phyloP scores from a whole-genome alignment of 139 green algal species.

The Bryopsis sp. region DNA sequence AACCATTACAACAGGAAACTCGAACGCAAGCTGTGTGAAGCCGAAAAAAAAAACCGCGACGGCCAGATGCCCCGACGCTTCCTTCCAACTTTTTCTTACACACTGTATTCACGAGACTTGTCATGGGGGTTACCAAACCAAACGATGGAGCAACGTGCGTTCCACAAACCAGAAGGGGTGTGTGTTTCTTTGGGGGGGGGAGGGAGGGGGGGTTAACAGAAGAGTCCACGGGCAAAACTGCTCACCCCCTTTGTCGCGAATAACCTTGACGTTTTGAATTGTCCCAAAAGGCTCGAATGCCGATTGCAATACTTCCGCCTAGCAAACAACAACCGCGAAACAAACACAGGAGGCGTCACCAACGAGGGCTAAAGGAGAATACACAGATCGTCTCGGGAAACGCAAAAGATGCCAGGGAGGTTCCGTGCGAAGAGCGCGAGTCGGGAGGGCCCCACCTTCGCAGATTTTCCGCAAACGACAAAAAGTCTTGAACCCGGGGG shows the following conservation, averaged over 20 bases:
- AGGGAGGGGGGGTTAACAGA: too few relatives aligned
- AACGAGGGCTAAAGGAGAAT: neutral
- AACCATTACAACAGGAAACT: neutral
- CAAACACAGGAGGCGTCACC: neutral
- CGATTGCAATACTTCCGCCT: conserved; percentile 45
- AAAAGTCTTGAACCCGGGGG: conserved; percentile 43
- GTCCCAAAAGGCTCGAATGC: conserved; percentile 50
- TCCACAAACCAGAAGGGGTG: too few relatives aligned
- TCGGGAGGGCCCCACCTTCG: conserved; percentile 36
- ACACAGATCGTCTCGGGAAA: neutral
- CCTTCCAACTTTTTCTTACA: too few relatives aligned
- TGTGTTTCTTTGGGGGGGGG: too few relatives aligned
- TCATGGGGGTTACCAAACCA: too few relatives aligned
- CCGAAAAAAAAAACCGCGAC: too few relatives aligned
- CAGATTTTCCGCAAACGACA: conserved; percentile 59
- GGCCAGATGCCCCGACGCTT: too few relatives aligned
- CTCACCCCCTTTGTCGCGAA: conserved; percentile 75
- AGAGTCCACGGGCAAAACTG: neutral
- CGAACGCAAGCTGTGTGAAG: too few relatives aligned
- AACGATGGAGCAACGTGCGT: too few relatives aligned
- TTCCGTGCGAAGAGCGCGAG: neutral
- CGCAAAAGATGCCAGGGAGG: neutral
- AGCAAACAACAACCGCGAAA: neutral
- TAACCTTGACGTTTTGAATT: conserved; percentile 57
- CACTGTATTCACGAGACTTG: too few relatives aligned